Percentiles rank a stretch among this genome's conserved stretches.
These are phyloP conservation scores for Rhypophila decipiens DNA, from an alignment of 495 filamentous ascomycete species.

Conservation along the genomic window DNA sequence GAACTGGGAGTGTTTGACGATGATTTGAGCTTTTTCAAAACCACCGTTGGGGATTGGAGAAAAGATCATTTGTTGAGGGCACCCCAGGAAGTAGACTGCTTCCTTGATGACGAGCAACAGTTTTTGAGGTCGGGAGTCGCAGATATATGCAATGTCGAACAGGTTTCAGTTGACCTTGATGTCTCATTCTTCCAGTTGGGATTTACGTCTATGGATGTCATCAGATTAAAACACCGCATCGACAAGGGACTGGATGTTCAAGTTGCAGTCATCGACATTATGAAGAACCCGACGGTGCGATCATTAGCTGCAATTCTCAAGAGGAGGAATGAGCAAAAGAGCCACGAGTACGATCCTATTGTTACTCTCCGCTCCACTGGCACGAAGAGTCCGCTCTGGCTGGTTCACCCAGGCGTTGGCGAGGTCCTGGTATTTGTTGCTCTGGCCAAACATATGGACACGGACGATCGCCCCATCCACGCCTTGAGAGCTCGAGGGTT, in stretches of 20 bases:
- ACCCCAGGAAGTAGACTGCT: not conserved
- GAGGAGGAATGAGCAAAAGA: constrained; percentile 1
- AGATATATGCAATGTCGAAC: not conserved
- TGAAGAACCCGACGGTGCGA: constrained; percentile 34
- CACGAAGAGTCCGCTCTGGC: constrained; percentile 46
- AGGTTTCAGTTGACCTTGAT: constrained; percentile 17
- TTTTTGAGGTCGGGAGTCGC: constrained; percentile 13
- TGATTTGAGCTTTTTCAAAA: not conserved
- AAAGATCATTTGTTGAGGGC: not conserved
- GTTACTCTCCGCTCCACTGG: constrained; percentile 38
- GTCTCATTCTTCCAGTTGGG: constrained; percentile 37
- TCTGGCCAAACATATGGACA: constrained; percentile 39
- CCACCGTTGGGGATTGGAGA: constrained; percentile 1
- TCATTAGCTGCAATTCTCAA: constrained; percentile 15
- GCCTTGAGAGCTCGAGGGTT: constrained; percentile 51
- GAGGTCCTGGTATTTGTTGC: constrained; percentile 52
- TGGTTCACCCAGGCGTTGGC: constrained; percentile 52
- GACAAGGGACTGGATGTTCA: constrained; percentile 10
- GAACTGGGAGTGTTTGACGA: constrained; percentile 28
- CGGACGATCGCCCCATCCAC: constrained; percentile 46
- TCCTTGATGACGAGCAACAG: constrained; percentile 4
- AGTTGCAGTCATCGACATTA: constrained; percentile 36
- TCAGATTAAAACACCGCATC: constrained; percentile 24
- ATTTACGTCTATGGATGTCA: constrained; percentile 39
- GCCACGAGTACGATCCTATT: constrained; percentile 39